These are phyloP conservation scores for Tolypocladium inflatum DNA, from an alignment of 2,329 filamentous ascomycete genomes.

Conservation along the genomic window DNA sequence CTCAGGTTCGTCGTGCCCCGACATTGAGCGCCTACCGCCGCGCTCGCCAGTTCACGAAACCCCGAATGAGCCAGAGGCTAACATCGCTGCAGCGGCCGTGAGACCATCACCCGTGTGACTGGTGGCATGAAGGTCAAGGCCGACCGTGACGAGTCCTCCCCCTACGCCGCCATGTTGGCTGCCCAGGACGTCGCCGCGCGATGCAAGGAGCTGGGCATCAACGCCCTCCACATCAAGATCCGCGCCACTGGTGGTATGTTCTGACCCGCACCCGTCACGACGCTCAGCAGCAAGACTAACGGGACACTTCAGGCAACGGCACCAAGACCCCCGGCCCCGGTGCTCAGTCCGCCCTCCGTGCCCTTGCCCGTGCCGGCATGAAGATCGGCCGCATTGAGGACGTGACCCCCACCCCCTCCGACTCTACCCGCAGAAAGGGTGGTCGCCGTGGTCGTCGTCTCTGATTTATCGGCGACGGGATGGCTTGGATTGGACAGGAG, in stretches of 20 bases:
- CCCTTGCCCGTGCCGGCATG: constrained; percentile 98
- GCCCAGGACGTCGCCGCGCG: constrained; percentile 94
- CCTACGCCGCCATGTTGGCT: constrained; percentile 99
- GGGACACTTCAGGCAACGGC: constrained; percentile 62
- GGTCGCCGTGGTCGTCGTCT: constrained; percentile 99
- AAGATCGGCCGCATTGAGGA: constrained; percentile 99
- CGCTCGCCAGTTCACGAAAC: neutral
- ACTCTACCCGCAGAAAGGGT: constrained; percentile 99
- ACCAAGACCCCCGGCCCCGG: constrained; percentile 99
- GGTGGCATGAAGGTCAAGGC: constrained; percentile 99
- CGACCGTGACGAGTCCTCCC: constrained; percentile 98
- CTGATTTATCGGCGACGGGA: constrained; percentile 40
- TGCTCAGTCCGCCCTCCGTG: constrained; percentile 97
- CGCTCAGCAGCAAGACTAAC: neutral
- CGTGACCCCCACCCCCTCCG: constrained; percentile 96
- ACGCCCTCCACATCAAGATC: constrained; percentile 99
- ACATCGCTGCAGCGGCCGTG: constrained; percentile 68
- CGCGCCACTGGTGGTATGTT: constrained; percentile 89
- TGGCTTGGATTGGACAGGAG: constrained; percentile 24
- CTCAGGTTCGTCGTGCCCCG: constrained; percentile 57
- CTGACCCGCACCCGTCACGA: neutral
- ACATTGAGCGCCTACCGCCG: neutral
- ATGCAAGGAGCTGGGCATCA: constrained; percentile 64
- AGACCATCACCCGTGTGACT: constrained; percentile 99
- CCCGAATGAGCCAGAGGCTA: neutral